A percentile compares a stretch with the other conserved stretches of the same genome.
phyloP scores from a whole-genome alignment of 1,284 basidiomycete genomes.

The Ganoderma leucocontextum region DNA sequence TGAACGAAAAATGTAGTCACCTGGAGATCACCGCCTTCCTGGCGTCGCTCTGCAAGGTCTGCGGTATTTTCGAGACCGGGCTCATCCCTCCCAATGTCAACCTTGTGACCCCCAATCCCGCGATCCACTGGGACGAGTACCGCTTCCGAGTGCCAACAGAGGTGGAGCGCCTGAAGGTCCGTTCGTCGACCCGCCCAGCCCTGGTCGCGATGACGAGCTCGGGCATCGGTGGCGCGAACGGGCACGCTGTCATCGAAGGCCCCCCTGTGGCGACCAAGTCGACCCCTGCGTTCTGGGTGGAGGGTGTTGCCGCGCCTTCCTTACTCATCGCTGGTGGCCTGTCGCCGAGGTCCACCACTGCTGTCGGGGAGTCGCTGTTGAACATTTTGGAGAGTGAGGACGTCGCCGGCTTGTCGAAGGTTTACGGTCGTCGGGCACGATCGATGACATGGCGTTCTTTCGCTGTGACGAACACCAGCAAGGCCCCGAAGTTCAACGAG shows the following conservation, averaged over 20 bases:
- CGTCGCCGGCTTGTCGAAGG: conserved; percentile 20
- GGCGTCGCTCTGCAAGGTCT: conserved; percentile 53
- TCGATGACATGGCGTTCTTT: conserved; percentile 47
- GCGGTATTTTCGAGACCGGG: conserved; percentile 45
- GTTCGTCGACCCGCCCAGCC: conserved; percentile 28
- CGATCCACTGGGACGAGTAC: conserved; percentile 48
- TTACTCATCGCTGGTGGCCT: conserved; percentile 49
- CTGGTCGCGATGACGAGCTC: conserved; percentile 52
- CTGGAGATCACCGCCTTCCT: conserved; percentile 52
- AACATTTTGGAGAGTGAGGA: conserved; percentile 13
- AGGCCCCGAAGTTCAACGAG: conserved; percentile 30
- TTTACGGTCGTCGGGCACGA: conserved; percentile 40
- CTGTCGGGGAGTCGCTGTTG: conserved; percentile 14
- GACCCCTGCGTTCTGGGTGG: conserved; percentile 16
- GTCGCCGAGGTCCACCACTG: conserved; percentile 39
- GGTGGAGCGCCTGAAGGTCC: conserved; percentile 32
- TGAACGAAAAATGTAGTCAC: conserved; percentile 44
- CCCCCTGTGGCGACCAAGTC: conserved; percentile 32
- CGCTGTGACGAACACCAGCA: conserved; percentile 17
- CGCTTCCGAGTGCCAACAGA: conserved; percentile 38
- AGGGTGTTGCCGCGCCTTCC: conserved; percentile 26
- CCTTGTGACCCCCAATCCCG: conserved; percentile 45
- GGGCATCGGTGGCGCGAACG: conserved; percentile 55
- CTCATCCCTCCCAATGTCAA: conserved; percentile 52
- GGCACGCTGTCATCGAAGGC: conserved; percentile 48